A percentile compares a stretch with the other conserved stretches of the same genome.
These are phyloP conservation scores for Begonia fuchsioides DNA, from an alignment of 306 rosid genomes.

Conservation along the genomic window DNA sequence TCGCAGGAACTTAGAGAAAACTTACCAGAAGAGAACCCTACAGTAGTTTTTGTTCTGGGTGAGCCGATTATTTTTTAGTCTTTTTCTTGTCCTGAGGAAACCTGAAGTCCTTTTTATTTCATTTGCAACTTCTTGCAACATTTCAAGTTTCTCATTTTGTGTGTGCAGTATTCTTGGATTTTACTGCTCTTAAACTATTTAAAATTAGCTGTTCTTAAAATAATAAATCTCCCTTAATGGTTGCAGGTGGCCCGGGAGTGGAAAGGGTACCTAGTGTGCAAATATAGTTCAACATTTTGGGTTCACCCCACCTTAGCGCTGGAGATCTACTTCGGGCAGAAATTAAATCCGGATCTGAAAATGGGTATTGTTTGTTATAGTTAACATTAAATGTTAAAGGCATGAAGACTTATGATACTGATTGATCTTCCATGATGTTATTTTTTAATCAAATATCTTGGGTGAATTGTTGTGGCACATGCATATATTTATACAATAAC, in stretches of 20 bases:
- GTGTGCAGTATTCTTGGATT: too few species aligned
- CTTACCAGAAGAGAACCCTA: conserved; percentile 48
- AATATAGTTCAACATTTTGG: conserved; percentile 59
- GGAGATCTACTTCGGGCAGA: conserved; percentile 99
- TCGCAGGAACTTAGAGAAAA: conserved; percentile 47
- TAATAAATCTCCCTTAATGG: conserved; percentile 8
- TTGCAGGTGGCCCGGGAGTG: conserved; percentile 97
- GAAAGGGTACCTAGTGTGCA: conserved; percentile 96
- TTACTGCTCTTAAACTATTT: too few species aligned
- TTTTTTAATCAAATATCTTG: too few species aligned
- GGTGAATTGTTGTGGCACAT: too few species aligned
- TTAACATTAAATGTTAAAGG: too few species aligned
- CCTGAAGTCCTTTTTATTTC: neutral
- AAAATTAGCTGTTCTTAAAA: neutral
- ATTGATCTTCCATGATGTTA: too few species aligned
- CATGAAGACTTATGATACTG: too few species aligned
- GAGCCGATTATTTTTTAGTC: conserved; percentile 14
- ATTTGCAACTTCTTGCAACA: neutral
- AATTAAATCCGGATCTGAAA: conserved; percentile 88
- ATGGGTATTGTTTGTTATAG: conserved; percentile 41
- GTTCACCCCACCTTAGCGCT: conserved; percentile 92
- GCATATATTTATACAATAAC: too few species aligned
- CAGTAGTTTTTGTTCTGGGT: conserved; percentile 95
- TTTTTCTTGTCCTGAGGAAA: neutral
- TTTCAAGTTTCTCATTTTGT: too few species aligned